phyloP scores from a whole-genome alignment of 768 basidiomycete species.

The Rhodosporidiobolus odoratus region DNA sequence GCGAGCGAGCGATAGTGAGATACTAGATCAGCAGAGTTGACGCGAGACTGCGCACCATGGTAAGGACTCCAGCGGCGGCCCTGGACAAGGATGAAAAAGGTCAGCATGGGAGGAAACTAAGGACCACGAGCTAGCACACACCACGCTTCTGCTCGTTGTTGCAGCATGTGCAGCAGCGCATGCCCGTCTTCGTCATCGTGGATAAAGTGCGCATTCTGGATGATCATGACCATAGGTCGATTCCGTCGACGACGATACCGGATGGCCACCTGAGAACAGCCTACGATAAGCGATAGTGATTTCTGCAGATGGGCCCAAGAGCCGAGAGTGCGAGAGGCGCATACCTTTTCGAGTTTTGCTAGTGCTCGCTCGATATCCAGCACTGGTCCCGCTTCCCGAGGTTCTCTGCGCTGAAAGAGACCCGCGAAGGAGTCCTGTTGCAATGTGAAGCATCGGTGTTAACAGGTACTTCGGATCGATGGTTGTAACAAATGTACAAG shows the following conservation, averaged over 20 bases:
- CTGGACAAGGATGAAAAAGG: background rate
- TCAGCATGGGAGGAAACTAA: background rate
- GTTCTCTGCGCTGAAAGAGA: constrained; percentile 75
- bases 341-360: constrained; percentile 62
- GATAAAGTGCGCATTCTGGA: constrained; percentile 74
- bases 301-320: too few relatives aligned
- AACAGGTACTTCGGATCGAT: background rate
- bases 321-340: background rate
- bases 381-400: constrained; percentile 74
- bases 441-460: background rate
- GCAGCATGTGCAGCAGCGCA: constrained; percentile 75
- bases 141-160: constrained; percentile 81
- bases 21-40: constrained; percentile 49
- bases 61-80: constrained; percentile 59
- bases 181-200: constrained; percentile 64
- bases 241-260: constrained; percentile 56
- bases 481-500: too few relatives aligned
- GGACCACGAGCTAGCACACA: background rate
- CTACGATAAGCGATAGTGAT: background rate
- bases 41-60: constrained; percentile 53
- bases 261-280: constrained; percentile 64
- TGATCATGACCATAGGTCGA: constrained; percentile 68
- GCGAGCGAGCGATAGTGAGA: background rate
- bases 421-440: constrained; percentile 48
- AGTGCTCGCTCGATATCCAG: constrained; percentile 77